A percentile compares a stretch with the other conserved stretches of the same genome.
Conservation (phyloP, 164 flowering plant species). For the Macadamia integrifolia region DNA sequence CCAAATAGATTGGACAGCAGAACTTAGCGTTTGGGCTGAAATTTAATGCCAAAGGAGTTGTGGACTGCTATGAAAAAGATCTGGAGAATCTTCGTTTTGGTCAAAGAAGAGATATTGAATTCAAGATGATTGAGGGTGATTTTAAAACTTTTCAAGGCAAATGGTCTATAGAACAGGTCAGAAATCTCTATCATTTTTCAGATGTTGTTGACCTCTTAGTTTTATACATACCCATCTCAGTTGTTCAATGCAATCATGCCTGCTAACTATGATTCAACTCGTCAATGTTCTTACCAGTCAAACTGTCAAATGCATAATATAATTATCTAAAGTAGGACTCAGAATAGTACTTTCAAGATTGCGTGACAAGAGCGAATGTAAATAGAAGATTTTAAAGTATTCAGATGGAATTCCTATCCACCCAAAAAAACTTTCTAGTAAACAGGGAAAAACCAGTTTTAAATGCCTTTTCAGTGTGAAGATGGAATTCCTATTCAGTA, state of each 20-base stretch:
- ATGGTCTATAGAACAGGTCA: conserved; percentile 76
- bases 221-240: background rate
- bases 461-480: no score
- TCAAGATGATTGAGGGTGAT: conserved; percentile 82
- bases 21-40: conserved; percentile 68
- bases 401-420: no score
- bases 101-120: conserved; percentile 67
- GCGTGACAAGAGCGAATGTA: background rate
- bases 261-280: background rate
- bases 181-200: background rate
- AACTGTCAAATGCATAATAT: background rate
- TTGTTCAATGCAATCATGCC: background rate
- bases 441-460: no score
- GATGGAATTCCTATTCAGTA: no score
- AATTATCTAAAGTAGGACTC: background rate
- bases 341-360: background rate
- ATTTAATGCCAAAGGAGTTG: conserved; percentile 65
- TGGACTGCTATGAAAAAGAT: conserved; percentile 73
- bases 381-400: no score
- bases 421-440: no score
- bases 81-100: conserved; percentile 46
- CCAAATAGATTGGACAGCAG: conserved; percentile 63
- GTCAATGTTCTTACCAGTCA: background rate
- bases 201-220: background rate
- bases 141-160: conserved; percentile 62